phyloP scores from a whole-genome alignment of 1,139 yeast species.

The Hansenula anomala region DNA sequence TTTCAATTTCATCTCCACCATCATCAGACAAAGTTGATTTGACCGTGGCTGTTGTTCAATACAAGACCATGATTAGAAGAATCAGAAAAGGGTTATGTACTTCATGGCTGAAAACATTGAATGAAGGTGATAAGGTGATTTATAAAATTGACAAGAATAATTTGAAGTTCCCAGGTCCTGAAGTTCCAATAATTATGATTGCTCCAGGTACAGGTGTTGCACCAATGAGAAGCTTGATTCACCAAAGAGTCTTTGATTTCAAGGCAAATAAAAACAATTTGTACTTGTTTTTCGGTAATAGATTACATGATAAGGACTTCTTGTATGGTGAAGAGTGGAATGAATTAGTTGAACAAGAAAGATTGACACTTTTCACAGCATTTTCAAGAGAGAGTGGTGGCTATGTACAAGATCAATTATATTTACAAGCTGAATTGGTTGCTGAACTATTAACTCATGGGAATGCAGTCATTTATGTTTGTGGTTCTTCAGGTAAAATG shows the following conservation, averaged over 20 bases:
- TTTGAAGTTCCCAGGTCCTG: slow-evolving; percentile 29
- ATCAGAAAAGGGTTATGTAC: slow-evolving; percentile 83
- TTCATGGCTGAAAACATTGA: slow-evolving; percentile 57
- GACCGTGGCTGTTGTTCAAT: slow-evolving; percentile 81
- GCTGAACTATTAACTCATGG: slow-evolving; percentile 49
- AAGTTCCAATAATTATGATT: slow-evolving; percentile 61
- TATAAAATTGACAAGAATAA: slow-evolving; percentile 52
- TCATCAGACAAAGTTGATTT: slow-evolving; percentile 34
- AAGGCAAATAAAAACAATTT: slow-evolving; percentile 27
- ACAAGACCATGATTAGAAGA: slow-evolving; percentile 73
- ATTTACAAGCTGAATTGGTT: slow-evolving; percentile 41
- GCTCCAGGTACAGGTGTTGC: slow-evolving; percentile 95
- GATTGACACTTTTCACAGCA: slow-evolving; percentile 43
- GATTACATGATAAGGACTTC: slow-evolving; percentile 63
- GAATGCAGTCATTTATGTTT: slow-evolving; percentile 62
- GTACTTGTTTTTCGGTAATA: slow-evolving; percentile 71
- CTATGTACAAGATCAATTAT: slow-evolving; percentile 73
- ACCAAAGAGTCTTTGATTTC: slow-evolving; percentile 23
- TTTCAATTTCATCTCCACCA: slow-evolving; percentile 72
- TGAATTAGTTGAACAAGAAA: slow-evolving; percentile 26
- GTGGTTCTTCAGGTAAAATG: slow-evolving; percentile 96
- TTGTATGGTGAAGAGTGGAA: slow-evolving; percentile 57
- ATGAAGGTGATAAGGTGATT: slow-evolving; percentile 43
- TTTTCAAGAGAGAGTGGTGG: slow-evolving; percentile 56
- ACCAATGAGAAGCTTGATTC: slow-evolving; percentile 71